phyloP scores from a whole-genome alignment of 2,329 filamentous ascomycete genomes.

The Moelleriella libera region DNA sequence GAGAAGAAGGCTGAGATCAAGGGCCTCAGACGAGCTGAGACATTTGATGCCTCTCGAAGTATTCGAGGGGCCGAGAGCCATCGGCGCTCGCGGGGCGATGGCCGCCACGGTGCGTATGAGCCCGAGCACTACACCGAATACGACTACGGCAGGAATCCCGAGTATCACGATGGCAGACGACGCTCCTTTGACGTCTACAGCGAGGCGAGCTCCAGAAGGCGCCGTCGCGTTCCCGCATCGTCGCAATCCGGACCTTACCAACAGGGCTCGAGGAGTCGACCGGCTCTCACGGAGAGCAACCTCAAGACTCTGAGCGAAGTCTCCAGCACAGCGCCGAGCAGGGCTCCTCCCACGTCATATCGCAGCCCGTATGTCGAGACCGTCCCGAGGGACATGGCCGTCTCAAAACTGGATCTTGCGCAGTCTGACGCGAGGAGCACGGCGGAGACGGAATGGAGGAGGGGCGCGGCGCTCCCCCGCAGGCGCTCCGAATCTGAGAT shows the following conservation, averaged over 20 bases:
- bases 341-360: constrained; percentile 27
- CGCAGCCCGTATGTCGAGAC: constrained; percentile 19
- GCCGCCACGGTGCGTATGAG: constrained; percentile 1
- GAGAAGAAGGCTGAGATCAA: constrained; percentile 76
- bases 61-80: constrained; percentile 3
- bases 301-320: constrained; percentile 39
- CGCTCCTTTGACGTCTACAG: constrained; percentile 15
- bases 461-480: constrained; percentile 13
- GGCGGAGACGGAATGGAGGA: constrained; percentile 4
- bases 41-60: constrained; percentile 24
- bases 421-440: constrained; percentile 14
- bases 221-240: constrained; percentile 15
- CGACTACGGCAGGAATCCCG: constrained; percentile 10
- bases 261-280: constrained; percentile 15
- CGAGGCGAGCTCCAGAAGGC: constrained; percentile 27
- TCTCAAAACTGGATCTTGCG: constrained; percentile 19
- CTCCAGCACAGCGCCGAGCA: constrained; percentile 32
- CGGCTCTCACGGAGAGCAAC: constrained; percentile 36
- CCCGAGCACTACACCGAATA: constrained; percentile 16
- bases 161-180: constrained; percentile 20
- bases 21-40: constrained; percentile 50
- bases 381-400: constrained; percentile 25
- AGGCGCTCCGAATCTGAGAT: constrained; percentile 25
- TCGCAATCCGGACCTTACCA: constrained; percentile 18
- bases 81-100: constrained; percentile 1